A percentile compares a stretch with the other conserved stretches of the same genome.
phyloP scores from a whole-genome alignment of 257 asterid genomes.

The Perilla frutescens region DNA sequence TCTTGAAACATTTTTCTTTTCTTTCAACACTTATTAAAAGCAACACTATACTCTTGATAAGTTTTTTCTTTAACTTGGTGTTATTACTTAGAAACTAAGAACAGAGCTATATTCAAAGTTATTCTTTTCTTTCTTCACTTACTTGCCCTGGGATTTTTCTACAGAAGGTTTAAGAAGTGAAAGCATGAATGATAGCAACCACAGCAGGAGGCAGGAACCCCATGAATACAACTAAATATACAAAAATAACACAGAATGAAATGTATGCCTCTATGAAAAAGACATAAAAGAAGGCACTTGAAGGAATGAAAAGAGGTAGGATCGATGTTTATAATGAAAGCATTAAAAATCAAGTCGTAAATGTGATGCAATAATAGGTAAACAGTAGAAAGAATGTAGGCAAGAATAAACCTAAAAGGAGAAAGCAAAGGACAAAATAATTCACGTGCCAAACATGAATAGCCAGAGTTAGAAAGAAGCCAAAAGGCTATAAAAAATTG shows the following conservation, averaged over 20 bases:
- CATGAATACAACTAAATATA: neutral
- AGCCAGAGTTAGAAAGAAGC: neutral
- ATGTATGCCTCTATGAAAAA: neutral
- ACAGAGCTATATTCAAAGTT: neutral
- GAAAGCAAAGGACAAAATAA: neutral
- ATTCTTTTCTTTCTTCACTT: neutral
- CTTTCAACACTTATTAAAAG: neutral
- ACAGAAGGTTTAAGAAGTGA: neutral
- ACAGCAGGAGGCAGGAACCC: neutral
- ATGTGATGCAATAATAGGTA: neutral
- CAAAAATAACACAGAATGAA: neutral
- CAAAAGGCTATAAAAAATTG: neutral
- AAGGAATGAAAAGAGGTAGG: neutral
- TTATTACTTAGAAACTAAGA: neutral
- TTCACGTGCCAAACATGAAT: neutral
- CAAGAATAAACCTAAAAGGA: constrained; percentile 5
- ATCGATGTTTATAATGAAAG: neutral
- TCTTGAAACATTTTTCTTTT: neutral
- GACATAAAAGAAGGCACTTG: neutral
- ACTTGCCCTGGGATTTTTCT: neutral
- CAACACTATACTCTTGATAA: neutral
- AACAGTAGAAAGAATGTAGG: neutral
- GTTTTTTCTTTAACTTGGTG: neutral
- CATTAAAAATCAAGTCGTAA: neutral
- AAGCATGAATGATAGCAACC: neutral